phyloP scores from a whole-genome alignment of 2,329 filamentous ascomycete genomes.

The Colletotrichum liriopes region DNA sequence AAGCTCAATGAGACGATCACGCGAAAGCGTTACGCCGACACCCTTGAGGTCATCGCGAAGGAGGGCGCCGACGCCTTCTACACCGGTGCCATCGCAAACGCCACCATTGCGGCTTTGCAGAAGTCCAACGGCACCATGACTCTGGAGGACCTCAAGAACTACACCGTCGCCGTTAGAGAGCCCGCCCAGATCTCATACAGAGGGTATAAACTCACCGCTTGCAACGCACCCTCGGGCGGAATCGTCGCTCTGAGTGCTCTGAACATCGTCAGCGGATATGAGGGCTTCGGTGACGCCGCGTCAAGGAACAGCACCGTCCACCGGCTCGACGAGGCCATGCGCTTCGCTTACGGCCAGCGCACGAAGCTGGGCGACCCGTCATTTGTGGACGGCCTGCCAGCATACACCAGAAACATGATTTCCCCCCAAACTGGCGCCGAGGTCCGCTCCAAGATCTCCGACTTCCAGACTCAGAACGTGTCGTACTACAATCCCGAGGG shows the following conservation, averaged over 20 bases:
- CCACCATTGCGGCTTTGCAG: constrained; percentile 77
- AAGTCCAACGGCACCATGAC: constrained; percentile 83
- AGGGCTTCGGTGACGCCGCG: constrained; percentile 71
- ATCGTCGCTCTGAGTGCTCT: constrained; percentile 80
- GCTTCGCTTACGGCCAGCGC: constrained; percentile 85
- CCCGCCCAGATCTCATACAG: constrained; percentile 76
- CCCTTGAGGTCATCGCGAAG: constrained; percentile 78
- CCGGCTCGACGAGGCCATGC: constrained; percentile 85
- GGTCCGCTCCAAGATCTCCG: constrained; percentile 62
- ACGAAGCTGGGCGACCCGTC: constrained; percentile 82
- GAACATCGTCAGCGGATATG: constrained; percentile 82
- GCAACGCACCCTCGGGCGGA: constrained; percentile 82
- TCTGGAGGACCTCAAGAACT: constrained; percentile 79
- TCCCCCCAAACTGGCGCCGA: constrained; percentile 72
- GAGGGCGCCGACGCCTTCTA: constrained; percentile 80
- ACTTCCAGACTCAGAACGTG: constrained; percentile 55
- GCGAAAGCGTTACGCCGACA: constrained; percentile 81
- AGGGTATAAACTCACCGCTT: constrained; percentile 78
- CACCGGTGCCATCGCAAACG: constrained; percentile 76
- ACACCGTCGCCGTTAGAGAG: constrained; percentile 76
- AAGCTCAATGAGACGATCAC: constrained; percentile 82
- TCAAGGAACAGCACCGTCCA: constrained; percentile 78
- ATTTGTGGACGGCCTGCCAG: constrained; percentile 74
- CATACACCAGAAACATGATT: constrained; percentile 76
- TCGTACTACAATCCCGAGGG: constrained; percentile 63